Percentiles rank a stretch among this genome's conserved stretches.
Conservation (phyloP, 2,329 filamentous ascomycete species). For the Ascomycota sp. region DNA sequence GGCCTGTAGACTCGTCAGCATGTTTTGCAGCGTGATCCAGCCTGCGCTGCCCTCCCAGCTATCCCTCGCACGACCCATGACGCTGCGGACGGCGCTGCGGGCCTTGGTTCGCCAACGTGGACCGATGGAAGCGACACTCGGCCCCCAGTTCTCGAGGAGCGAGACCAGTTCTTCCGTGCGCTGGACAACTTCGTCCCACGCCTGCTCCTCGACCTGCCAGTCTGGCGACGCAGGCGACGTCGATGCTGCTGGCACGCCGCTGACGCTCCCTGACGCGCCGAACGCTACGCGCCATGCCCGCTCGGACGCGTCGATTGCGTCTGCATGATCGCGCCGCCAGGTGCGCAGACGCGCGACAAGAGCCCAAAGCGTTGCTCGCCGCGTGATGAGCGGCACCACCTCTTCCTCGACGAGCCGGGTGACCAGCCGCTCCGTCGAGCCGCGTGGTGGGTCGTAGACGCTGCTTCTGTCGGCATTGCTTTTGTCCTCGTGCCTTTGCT, state of each 20-base stretch:
- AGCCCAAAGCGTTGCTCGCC: constrained; percentile 55
- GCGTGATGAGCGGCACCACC: constrained; percentile 69
- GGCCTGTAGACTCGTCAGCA: constrained; percentile 35
- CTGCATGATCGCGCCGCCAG: constrained; percentile 50
- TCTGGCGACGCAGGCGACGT: constrained; percentile 7
- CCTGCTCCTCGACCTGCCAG: constrained; percentile 32
- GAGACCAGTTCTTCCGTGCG: constrained; percentile 67
- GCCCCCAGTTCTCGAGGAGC: constrained; percentile 62
- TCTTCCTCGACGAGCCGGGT: constrained; percentile 53
- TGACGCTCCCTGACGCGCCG: constrained; percentile 24
- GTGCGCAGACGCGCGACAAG: constrained; percentile 50
- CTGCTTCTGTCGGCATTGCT: constrained; percentile 5
- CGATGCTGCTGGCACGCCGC: too few species aligned
- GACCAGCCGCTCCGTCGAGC: constrained; percentile 40
- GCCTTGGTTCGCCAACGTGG: constrained; percentile 79
- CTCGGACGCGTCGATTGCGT: constrained; percentile 67
- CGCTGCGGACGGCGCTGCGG: constrained; percentile 60
- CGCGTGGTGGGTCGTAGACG: constrained; percentile 23
- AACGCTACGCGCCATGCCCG: constrained; percentile 68
- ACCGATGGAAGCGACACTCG: constrained; percentile 45
- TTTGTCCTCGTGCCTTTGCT: constrained; percentile 9
- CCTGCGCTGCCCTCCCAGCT: constrained; percentile 60
- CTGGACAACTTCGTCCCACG: constrained; percentile 54
- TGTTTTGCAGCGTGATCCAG: constrained; percentile 39
- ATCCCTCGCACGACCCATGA: constrained; percentile 65